Conservation (phyloP, 176 grass and related monocot genomes). For the Olyra latifolia region DNA sequence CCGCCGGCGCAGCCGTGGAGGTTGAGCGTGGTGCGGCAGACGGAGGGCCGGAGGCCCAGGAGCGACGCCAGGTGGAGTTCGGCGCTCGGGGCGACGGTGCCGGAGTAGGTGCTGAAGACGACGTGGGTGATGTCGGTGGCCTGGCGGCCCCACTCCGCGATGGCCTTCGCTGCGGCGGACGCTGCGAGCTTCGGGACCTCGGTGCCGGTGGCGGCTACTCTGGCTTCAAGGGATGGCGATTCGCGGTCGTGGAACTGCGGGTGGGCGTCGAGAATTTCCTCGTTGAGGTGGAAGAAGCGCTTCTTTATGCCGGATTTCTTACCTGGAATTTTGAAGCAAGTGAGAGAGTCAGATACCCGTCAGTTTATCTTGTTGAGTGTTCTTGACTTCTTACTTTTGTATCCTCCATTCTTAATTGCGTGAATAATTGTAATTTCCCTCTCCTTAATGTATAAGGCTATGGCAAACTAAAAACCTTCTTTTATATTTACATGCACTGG, state of each 20-base stretch:
- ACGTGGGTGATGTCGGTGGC: conserved; percentile 51
- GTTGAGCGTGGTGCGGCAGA: conserved; percentile 9
- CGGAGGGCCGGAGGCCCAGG: conserved; percentile 37
- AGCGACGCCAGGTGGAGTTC: conserved; percentile 38
- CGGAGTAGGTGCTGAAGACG: conserved; percentile 41
- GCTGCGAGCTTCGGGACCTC: conserved; percentile 42
- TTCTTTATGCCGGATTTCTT: conserved; percentile 37
- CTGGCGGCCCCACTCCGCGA: conserved; percentile 53
- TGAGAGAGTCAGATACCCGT: too few relatives aligned
- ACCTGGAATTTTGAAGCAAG: too few relatives aligned
- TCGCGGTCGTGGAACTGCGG: conserved; percentile 18
- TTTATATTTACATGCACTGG: too few relatives aligned
- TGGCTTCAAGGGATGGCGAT: conserved; percentile 25
- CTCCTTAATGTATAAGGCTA: too few relatives aligned
- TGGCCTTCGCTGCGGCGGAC: conserved; percentile 34
- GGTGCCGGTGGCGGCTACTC: conserved; percentile 22
- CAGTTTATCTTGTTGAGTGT: too few relatives aligned
- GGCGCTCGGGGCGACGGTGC: conserved; percentile 31
- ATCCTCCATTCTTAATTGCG: too few relatives aligned
- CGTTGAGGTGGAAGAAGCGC: conserved; percentile 24
- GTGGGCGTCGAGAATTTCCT: conserved; percentile 23
- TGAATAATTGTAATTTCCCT: too few relatives aligned
- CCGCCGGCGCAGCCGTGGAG: conserved; percentile 37
- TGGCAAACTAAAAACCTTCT: too few relatives aligned
- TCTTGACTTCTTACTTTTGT: too few relatives aligned